These are phyloP conservation scores for Pseudopyrenochaeta lycopersici DNA, from an alignment of 2,329 filamentous ascomycete genomes.

Conservation along the genomic window DNA sequence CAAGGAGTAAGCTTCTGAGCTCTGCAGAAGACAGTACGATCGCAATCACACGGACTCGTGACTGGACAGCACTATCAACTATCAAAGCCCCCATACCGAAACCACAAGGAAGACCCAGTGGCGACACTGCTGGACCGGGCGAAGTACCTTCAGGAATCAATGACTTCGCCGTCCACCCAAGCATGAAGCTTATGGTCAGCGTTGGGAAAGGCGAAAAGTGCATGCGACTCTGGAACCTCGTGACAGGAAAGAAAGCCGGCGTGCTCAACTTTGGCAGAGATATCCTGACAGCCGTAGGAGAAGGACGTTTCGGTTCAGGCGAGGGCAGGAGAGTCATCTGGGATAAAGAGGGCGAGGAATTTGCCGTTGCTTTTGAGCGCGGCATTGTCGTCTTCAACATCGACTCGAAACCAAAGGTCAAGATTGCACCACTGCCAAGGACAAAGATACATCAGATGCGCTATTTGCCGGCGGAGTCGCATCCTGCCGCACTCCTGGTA, in stretches of 20 bases:
- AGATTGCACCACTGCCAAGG: slow-evolving; percentile 70
- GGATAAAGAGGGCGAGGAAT: slow-evolving; percentile 81
- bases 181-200: slow-evolving; percentile 95
- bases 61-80: slow-evolving; percentile 86
- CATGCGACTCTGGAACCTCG: slow-evolving; percentile 95
- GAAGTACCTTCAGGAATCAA: slow-evolving; percentile 89
- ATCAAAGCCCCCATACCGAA: slow-evolving; percentile 92
- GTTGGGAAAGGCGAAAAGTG: slow-evolving; percentile 88
- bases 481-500: slow-evolving; percentile 71
- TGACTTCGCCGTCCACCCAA: slow-evolving; percentile 93
- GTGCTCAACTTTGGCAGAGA: slow-evolving; percentile 84
- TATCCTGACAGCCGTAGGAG: slow-evolving; percentile 77
- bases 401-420: slow-evolving; percentile 82
- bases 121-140: slow-evolving; percentile 85
- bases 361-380: slow-evolving; percentile 87
- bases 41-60: slow-evolving; percentile 83
- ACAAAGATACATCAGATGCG: slow-evolving; percentile 86
- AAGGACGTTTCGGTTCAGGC: slow-evolving; percentile 78
- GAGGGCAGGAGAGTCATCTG: slow-evolving; percentile 86
- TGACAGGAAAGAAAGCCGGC: slow-evolving; percentile 94
- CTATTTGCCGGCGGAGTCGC: slow-evolving; percentile 68
- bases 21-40: slow-evolving; percentile 91
- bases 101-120: slow-evolving; percentile 79
- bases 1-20: slow-evolving; percentile 86
- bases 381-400: slow-evolving; percentile 87